These are phyloP conservation scores for Basipetospora chlamydospora DNA, from an alignment of 2,329 filamentous ascomycete species.

Conservation along the genomic window DNA sequence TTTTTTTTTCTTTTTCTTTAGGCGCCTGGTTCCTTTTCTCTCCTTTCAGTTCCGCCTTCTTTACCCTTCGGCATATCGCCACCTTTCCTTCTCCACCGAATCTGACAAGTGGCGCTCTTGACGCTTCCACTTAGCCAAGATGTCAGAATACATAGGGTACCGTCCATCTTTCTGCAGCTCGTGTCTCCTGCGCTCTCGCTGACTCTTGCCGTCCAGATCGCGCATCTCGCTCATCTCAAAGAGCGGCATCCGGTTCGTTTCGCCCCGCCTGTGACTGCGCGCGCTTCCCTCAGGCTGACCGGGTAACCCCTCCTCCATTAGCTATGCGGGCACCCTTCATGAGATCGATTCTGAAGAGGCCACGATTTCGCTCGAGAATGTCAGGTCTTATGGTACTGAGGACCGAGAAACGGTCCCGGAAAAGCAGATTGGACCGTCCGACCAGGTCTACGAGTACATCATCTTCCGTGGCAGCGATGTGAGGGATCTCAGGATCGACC, in stretches of 20 bases:
- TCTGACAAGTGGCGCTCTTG: constrained; percentile 22
- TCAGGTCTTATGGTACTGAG: constrained; percentile 87
- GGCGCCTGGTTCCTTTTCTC: constrained; percentile 1
- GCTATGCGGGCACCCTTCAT: constrained; percentile 90
- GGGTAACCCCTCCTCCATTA: constrained; percentile 27
- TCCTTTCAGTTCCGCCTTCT: constrained; percentile 17
- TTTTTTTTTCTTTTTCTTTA: constrained; percentile 5
- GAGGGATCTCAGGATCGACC: constrained; percentile 90
- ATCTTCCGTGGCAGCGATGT: constrained; percentile 97
- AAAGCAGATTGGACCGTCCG: constrained; percentile 71
- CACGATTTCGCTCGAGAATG: constrained; percentile 93
- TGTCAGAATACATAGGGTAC: constrained; percentile 49
- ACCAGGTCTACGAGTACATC: constrained; percentile 94
- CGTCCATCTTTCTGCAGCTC: background rate
- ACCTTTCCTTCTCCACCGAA: constrained; percentile 10
- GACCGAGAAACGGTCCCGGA: constrained; percentile 65
- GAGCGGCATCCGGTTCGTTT: constrained; percentile 81
- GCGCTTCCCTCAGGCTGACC: constrained; percentile 3
- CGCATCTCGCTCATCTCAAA: constrained; percentile 94
- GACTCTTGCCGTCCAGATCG: constrained; percentile 41
- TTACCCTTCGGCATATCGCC: constrained; percentile 9
- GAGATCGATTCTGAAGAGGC: constrained; percentile 97
- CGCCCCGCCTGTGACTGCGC: background rate
- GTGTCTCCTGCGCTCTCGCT: constrained; percentile 15
- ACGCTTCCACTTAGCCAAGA: constrained; percentile 25